Conservation (phyloP, 352 stramenopile species). For the Albugo laibachii region DNA sequence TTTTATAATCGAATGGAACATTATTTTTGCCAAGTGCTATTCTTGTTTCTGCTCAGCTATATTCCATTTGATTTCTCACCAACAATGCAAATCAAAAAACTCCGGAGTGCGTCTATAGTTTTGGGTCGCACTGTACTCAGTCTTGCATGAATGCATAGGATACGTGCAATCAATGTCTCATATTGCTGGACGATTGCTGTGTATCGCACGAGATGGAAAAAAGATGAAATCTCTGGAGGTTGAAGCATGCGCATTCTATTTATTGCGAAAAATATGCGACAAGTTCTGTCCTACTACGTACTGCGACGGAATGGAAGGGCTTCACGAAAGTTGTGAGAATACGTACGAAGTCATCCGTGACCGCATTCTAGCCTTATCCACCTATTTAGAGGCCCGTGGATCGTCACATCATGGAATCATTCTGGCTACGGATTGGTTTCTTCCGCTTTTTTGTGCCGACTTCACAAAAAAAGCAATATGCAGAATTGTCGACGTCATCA, state of each 20-base stretch:
- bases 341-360: conserved; percentile 23
- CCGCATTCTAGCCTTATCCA: conserved; percentile 28
- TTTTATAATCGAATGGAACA: too few relatives aligned
- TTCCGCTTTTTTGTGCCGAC: conserved; percentile 35
- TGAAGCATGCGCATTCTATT: conserved; percentile 36
- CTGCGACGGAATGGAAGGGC: conserved; percentile 32
- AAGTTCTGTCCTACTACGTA: conserved; percentile 38
- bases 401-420: conserved; percentile 22
- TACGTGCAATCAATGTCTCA: conserved; percentile 86
- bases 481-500: conserved; percentile 34
- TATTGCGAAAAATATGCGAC: conserved; percentile 28
- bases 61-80: too few relatives aligned
- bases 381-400: conserved; percentile 21
- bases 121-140: too few relatives aligned
- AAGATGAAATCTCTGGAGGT: neutral
- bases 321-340: conserved; percentile 33
- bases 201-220: conserved; percentile 1
- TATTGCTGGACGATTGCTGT: conserved; percentile 52
- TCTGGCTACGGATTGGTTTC: conserved; percentile 40
- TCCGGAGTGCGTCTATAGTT: too few relatives aligned
- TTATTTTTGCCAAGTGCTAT: too few relatives aligned
- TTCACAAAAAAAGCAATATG: conserved; percentile 49
- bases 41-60: too few relatives aligned
- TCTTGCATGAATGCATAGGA: conserved; percentile 8
- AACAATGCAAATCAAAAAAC: too few relatives aligned